phyloP scores from a whole-genome alignment of 2,329 filamentous ascomycete species.

The Thermothelomyces thermophilus region DNA sequence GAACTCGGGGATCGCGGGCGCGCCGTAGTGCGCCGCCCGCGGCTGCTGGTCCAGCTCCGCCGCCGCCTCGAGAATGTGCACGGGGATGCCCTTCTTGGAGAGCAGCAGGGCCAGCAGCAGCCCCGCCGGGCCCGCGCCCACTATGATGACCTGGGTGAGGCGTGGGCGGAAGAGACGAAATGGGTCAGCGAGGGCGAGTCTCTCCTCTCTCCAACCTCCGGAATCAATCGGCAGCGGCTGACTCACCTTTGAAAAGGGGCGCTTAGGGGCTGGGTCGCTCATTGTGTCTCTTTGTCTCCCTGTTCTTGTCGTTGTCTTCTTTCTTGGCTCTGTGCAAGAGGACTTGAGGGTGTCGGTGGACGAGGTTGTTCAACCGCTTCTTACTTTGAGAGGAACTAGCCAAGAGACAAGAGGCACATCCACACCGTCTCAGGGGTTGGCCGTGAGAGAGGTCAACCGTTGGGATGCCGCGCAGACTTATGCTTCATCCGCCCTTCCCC shows the following conservation, averaged over 20 bases:
- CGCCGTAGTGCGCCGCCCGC: constrained; percentile 56
- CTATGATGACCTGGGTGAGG: constrained; percentile 36
- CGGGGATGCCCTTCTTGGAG: constrained; percentile 44
- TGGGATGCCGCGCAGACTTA: background rate
- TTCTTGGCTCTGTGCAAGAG: too few species aligned
- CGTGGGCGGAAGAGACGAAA: background rate
- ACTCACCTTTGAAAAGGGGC: constrained; percentile 16
- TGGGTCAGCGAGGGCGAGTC: too few species aligned
- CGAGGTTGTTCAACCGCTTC: too few species aligned
- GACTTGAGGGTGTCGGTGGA: too few species aligned
- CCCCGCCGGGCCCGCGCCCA: constrained; percentile 45
- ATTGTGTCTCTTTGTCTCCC: too few species aligned
- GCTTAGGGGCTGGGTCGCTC: constrained; percentile 5
- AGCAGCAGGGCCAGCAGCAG: constrained; percentile 47
- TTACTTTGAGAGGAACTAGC: too few species aligned
- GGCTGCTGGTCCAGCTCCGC: constrained; percentile 51
- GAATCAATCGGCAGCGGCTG: too few species aligned
- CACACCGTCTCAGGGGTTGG: background rate
- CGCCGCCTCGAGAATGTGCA: constrained; percentile 50
- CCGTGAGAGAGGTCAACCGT: background rate
- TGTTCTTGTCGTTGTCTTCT: background rate
- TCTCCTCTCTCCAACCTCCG: too few species aligned
- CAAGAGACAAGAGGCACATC: too few species aligned
- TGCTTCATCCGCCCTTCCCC: too few species aligned
- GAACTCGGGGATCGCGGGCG: constrained; percentile 52